Evolutionary conservation across 2,329 filamentous ascomycete species (phyloP), one percentile per base, ranked within the genome.

Genomic region (Microdochium paspali): DNA sequence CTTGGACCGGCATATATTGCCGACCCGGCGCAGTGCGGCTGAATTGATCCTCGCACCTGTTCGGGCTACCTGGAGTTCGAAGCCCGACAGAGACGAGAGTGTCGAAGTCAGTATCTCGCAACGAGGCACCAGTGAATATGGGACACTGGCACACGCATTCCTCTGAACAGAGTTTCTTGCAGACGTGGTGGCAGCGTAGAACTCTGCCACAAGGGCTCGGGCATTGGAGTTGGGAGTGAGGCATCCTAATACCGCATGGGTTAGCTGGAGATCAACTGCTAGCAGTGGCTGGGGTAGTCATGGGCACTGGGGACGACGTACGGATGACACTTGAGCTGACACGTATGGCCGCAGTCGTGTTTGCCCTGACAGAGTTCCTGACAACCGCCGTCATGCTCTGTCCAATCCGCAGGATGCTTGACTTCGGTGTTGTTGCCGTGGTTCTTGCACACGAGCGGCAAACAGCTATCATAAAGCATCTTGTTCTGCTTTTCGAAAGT

Each of bases 371-470:
- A 64, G 20, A 44, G 47, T 39, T 54, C 23, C 13, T 50, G 44
- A 35, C 61, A 64, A 1, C 61, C 61, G 25, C 61, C 61, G 18
- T 61, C 55, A 31, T 56, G 49, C 18, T 47, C 47, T 0, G 61
- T 50, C 76, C 79, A 87, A 18, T 80, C 72, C 1, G 71, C 63
- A 0, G 76, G 64, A 10, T 75, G 67, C 45, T 67, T 62, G 25
- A 89, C 73, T 43, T 70, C 66, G 0, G 68, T 75, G 24, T 68
- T 71, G 1, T 60, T 67, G 0, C 65, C 58, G 58, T 91, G 87
- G 0, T 73, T 76, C 5, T 66, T 57, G 57, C 87, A 93, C 5
- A 70, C 71, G 13, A 90, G 60, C 1, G 84, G 84, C 0, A 91
- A 55, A 2, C 68, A 63, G n/a, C 61, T 61, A 23, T 59, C 52